These are phyloP conservation scores for Globisporangium sylvaticum DNA, from an alignment of 352 stramenopile species.

Conservation along the genomic window DNA sequence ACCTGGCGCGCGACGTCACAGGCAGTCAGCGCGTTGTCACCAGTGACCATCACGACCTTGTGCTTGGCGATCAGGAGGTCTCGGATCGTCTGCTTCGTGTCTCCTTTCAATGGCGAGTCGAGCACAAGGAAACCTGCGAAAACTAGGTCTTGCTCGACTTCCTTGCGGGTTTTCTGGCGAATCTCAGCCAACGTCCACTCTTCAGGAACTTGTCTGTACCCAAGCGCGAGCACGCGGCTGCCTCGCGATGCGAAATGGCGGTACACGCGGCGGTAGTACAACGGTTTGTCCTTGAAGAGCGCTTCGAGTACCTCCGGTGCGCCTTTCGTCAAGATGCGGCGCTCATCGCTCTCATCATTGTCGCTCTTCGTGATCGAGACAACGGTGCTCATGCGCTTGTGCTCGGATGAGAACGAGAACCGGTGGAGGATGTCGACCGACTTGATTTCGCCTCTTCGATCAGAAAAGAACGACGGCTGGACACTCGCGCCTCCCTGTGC, in stretches of 20 bases:
- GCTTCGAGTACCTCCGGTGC: constrained; percentile 88
- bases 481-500: constrained; percentile 12
- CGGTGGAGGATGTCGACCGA: constrained; percentile 68
- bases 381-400: constrained; percentile 92
- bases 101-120: constrained; percentile 90
- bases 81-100: constrained; percentile 82
- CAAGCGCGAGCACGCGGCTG: constrained; percentile 87
- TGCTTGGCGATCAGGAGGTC: constrained; percentile 81
- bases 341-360: constrained; percentile 28
- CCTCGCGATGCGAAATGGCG: constrained; percentile 39
- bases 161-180: constrained; percentile 24
- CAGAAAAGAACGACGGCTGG: constrained; percentile 30
- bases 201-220: constrained; percentile 49
- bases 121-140: constrained; percentile 94
- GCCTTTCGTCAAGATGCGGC: constrained; percentile 88
- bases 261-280: constrained; percentile 51
- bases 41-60: constrained; percentile 92
- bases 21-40: constrained; percentile 92
- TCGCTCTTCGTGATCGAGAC: constrained; percentile 30
- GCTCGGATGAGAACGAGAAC: constrained; percentile 86
- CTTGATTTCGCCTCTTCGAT: constrained; percentile 24
- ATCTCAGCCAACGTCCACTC: constrained; percentile 22
- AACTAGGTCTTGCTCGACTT: constrained; percentile 78
- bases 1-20: constrained; percentile 90
- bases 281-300: constrained; percentile 70